A percentile compares a stretch with the other conserved stretches of the same genome.
Evolutionary conservation across 2,329 filamentous ascomycete genomes (phyloP).

Genomic region (Fusarium sp.): DNA sequence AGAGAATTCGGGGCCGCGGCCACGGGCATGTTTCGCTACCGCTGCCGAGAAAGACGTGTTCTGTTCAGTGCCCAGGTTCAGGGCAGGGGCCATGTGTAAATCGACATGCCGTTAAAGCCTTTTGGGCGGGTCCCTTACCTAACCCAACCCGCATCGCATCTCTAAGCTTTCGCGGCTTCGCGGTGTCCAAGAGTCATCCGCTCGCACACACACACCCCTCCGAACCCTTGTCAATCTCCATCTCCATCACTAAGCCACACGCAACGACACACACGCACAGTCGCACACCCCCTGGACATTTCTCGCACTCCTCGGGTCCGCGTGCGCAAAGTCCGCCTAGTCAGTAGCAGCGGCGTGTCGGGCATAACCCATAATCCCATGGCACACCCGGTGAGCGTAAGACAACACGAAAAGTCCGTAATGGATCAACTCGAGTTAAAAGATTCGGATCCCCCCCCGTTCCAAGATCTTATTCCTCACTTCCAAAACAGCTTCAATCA

Average conservation of each 20-base stretch:
- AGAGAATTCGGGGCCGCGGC: slow-evolving; percentile 27
- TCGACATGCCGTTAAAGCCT: slow-evolving; percentile 26
- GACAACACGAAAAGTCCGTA: slow-evolving; percentile 44
- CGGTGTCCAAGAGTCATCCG: slow-evolving; percentile 40
- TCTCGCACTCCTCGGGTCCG: slow-evolving; percentile 50
- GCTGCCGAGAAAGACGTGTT: background rate
- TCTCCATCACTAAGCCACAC: slow-evolving; percentile 40
- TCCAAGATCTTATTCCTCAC: slow-evolving; percentile 15
- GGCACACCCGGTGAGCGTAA: slow-evolving; percentile 32
- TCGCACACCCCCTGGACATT: slow-evolving; percentile 21
- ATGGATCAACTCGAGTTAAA: slow-evolving; percentile 47
- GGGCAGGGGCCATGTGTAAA: slow-evolving; percentile 32
- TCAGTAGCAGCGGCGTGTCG: slow-evolving; percentile 40
- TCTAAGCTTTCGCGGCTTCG: slow-evolving; percentile 42
- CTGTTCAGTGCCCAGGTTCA: background rate
- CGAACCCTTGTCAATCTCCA: slow-evolving; percentile 6
- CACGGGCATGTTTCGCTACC: slow-evolving; percentile 25
- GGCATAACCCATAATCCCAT: slow-evolving; percentile 48
- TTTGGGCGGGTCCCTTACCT: slow-evolving; percentile 13
- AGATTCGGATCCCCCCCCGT: slow-evolving; percentile 45
- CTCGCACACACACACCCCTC: slow-evolving; percentile 18
- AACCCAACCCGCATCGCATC: background rate
- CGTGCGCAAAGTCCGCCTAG: slow-evolving; percentile 52
- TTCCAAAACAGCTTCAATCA: slow-evolving; percentile 27
- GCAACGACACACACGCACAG: slow-evolving; percentile 17